Evolutionary conservation across 139 green algal genomes (phyloP), one percentile per base, ranked within the genome.

Genomic region (Haematococcus sp.): DNA sequence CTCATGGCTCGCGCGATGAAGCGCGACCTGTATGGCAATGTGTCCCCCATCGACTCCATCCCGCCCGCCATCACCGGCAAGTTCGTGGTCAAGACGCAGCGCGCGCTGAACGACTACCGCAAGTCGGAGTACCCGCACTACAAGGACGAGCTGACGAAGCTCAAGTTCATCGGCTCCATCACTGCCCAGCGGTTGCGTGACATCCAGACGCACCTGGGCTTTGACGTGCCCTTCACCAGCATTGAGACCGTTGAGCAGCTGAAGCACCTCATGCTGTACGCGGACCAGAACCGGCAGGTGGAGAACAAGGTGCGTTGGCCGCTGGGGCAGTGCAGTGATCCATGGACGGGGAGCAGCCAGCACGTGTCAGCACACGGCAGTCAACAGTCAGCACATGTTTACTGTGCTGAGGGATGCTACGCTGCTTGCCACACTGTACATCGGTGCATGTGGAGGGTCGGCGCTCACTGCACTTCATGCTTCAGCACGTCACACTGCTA

Each of bases 81-180:
- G 35, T 84, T 89, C 33, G 81, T 86, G 83, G 84, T 89, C 59
- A 89, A 89, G 78, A 89, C 84, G 22, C 80, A 86, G 80, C 78
- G 84, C 20, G 84, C 84, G 22, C 70, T 86, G 20, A 85, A 86
- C 27, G 84, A 89, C 75, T 89, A 89, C 78, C 84, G 84, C 73
- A 89, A 89, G 78, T 81, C 63, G 0, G 80, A 82, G 28, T 89
- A 83, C 76, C 84, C 84, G 3, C 80, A 89, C 70, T 82, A 81
- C 80, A 78, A 73, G 59, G 84, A 86, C 63, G 59, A 65, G 75
- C 64, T 89, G 23, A 89, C 84, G 9, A 79, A 82, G 73, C 76
- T 89, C n/a, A 81, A 84, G 31, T 82, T 77, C 73, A 85, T 89
- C 19, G 84, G 84, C 52, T 70, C 35, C 44, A 85, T 89, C 78